Base-by-base conservation (phyloP, 805 yeast species). In the Candida silvatica region DNA sequence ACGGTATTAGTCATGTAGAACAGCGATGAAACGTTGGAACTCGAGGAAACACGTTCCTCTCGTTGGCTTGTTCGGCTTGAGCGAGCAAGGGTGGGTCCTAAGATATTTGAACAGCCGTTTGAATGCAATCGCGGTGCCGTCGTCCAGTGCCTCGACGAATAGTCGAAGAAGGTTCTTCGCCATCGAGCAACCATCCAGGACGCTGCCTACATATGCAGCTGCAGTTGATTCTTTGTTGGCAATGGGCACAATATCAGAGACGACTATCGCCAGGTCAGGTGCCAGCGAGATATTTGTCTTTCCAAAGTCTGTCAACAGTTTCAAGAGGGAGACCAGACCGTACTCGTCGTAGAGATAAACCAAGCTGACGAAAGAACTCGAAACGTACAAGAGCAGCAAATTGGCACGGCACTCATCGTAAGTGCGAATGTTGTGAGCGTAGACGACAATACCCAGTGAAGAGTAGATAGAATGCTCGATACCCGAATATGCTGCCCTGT, bases 311-410 rank as follows among this genome's bases (percentile, higher is more conserved):
- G 40, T 39, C 8, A 44, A 17, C 15, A 17, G 31, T 37, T 61
- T 61, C 31, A 70, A 45, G n/a, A 70, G 39, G 37, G 61, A 59
- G 34, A 58, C 61, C 6, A 67, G 37, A 0, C 69, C 70, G 42
- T 61, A 59, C 29, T 63, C 59, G 31, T 48, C 47, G 37, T 54
- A 55, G 14, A 52, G 48, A 20, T 43, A 26, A 23, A 52, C 28
- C 28, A 40, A 46, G 6, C 43, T 43, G 24, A 40, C n/a, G n/a
- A n/a, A n/a, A n/a, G n/a, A n/a, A n/a, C n/a, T n/a, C n/a, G n/a
- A n/a, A n/a, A n/a, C n/a, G n/a, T n/a, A n/a, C n/a, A n/a, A n/a
- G n/a, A n/a, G 37, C 40, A 26, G 37, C 46, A 18, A 11, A 19
- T 9, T 25, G 23, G 26, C 36, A 6, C 24, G 26, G 5, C 16